Evolutionary conservation across 2,329 filamentous ascomycete genomes (phyloP), one percentile per base, ranked within the genome.

Genomic region (Pseudophaeomoniella oleicola): DNA sequence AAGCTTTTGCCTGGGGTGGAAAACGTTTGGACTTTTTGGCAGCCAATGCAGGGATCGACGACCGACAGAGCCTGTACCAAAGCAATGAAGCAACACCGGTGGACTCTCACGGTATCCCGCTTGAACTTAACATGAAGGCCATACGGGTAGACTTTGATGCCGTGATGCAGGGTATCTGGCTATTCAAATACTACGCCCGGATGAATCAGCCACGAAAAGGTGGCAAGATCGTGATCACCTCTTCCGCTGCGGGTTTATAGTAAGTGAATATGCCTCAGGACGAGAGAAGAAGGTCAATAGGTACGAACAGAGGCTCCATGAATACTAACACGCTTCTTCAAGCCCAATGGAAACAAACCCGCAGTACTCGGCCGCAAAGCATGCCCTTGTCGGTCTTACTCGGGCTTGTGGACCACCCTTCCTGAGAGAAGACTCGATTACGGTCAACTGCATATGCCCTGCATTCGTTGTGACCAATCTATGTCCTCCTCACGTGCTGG

Each of bases 41-140:
- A 39, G 60, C 62, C 37, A 77, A 77, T 44, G 73, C 73, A 0
- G 73, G 73, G 12, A 54, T 75, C 18, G 56, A 55, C 0, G 62
- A 64, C 5, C 57, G 57, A 3, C 57, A 40, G n/a, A 32, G 30
- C 32, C 36, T 31, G 22, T 37, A 17, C n/a, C n/a, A n/a, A n/a
- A n/a, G n/a, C n/a, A n/a, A n/a, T n/a, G n/a, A n/a, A n/a, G n/a
- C n/a, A n/a, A n/a, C 15, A 16, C 27, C 11, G 3, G 35, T 17
- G 36, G 38, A 38, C 17, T 34, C 43, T 5, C 40, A 41, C 29
- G 36, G 4, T 9, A 42, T 42, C 4, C 55, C 56, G 3, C 38
- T 37, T 14, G 44, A 52, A 37, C 55, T 55, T 4, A 46, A 51
- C 37, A 50, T 59, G 39, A 41, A 42, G n/a, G 55, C 52, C 5